Evolutionary conservation across 2,329 filamentous ascomycete species (phyloP), one percentile per base, ranked within the genome.

Genomic region (Stagonosporopsis rhizophila): DNA sequence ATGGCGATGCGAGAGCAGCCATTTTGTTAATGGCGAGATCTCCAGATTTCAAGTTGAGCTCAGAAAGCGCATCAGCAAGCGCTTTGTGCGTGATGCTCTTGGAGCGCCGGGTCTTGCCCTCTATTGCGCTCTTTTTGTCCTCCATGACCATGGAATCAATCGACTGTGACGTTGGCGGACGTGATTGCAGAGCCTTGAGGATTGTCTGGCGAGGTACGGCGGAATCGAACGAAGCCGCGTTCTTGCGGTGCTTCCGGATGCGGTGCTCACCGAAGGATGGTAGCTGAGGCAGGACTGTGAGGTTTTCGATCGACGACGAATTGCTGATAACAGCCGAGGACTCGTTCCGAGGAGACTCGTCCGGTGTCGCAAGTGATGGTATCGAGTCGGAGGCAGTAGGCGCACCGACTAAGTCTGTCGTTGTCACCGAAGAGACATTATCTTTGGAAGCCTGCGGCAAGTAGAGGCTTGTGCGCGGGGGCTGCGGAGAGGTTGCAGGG

Each of bases 1-100:
- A 99, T 14, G 95, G 95, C 40, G 93, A 97, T 67, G 94, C 89
- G 49, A 98, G 80, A 9, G 89, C 83, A 11, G 88, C 84, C 64
- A 93, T 83, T 60, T 72, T 77, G 62, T 67, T 75, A 17, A 77
- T 49, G 46, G 72, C 65, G 20, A 67, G 78, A 71, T 67, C 81
- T 62, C 61, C 70, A 69, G 84, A 72, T 66, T 75, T 65, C 30
- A 81, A 57, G 53, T 82, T 81, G 35, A 86, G 73, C 59, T 80
- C 81, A 17, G 82, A 80, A 25, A 86, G 74, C n/a, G 83, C 82
- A 7, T 81, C 78, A 7, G 87, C 87, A 9, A 93, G 82, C 57
- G 85, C 86, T 68, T 88, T 85, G 22, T 75, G 71, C 23, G 70
- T 66, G 44, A 74, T 64, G 56, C 63, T 67, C 49, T 72, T 66